Evolutionary conservation across 1,284 basidiomycete genomes (phyloP), one percentile per base, ranked within the genome.

Genomic region (Naganishia liquefaciens): DNA sequence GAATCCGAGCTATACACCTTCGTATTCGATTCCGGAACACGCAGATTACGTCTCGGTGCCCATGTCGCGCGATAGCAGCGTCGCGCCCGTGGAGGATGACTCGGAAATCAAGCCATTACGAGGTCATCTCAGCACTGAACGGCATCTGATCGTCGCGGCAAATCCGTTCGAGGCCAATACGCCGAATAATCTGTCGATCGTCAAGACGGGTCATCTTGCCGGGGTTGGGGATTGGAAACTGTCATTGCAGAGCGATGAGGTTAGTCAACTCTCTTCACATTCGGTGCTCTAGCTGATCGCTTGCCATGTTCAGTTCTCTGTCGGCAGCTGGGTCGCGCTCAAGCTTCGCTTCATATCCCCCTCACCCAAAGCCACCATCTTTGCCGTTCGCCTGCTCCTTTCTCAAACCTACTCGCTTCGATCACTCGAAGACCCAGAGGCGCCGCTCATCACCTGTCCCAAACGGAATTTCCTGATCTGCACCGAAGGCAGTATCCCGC

Each of bases 141-240:
- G 73, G 28, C 60, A 64, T 21, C 62, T 79, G 65, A 69, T 75
- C 42, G 69, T 79, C 0, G 74, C 76, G 58, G 77, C 75, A 21
- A 77, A 77, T 65, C 74, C 77, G 15, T 69, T 68, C 1, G 65
- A 69, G 0, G 69, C 61, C 42, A 66, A 40, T 52, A 62, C 54
- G 43, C 57, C 53, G 10, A 69, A 63, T 40, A 64, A 67, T 51
- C 66, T 77, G 27, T 74, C 77, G 25, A 33, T 77, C 15, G 62
- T 73, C 17, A 77, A 76, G 64, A 75, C 75, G 43, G 77, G 76
- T 1, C 72, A 71, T 28, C 74, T 76, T 10, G 73, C 76, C 39
- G 76, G 76, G 2, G 65, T 79, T 0, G 77, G 77, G 7, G 66
- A 66, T 6, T 79, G 77, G 76, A 68, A 72, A 15, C 72, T 77